These are phyloP conservation scores for Apophysomyces sp. DNA, from an alignment of 371 early-diverging fungal genomes.

Conservation along the genomic window DNA sequence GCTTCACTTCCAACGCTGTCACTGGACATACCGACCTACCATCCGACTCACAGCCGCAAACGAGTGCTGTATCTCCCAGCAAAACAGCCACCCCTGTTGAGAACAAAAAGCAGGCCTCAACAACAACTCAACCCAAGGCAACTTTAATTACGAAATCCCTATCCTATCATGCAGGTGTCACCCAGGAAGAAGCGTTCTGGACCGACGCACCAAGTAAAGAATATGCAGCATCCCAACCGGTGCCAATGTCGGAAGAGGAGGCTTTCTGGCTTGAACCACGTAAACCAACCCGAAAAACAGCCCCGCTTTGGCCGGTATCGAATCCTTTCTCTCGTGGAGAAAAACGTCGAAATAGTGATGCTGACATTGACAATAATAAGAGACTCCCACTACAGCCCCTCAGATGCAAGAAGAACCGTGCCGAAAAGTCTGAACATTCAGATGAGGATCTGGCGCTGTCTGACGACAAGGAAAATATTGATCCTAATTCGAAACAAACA, in stretches of 20 bases:
- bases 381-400: not conserved
- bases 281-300: not conserved
- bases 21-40: not conserved
- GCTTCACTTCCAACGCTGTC: not conserved
- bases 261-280: constrained; percentile 1
- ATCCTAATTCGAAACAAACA: not conserved
- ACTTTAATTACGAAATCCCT: not conserved
- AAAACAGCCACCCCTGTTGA: not conserved
- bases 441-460: not conserved
- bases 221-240: not conserved
- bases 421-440: not conserved
- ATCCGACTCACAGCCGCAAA: not conserved
- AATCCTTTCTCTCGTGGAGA: not conserved
- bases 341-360: not conserved
- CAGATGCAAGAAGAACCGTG: not conserved
- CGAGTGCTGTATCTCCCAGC: not conserved
- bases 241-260: not conserved
- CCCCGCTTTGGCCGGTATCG: not conserved
- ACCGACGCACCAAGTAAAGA: not conserved
- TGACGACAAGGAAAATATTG: not conserved
- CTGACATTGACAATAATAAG: not conserved
- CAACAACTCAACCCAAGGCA: not conserved
- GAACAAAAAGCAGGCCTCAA: not conserved
- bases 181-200: not conserved
- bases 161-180: not conserved